A percentile compares a stretch with the other conserved stretches of the same genome.
These are phyloP conservation scores for Yamagishiella unicocca DNA, from an alignment of 139 green algal species.

Conservation along the genomic window DNA sequence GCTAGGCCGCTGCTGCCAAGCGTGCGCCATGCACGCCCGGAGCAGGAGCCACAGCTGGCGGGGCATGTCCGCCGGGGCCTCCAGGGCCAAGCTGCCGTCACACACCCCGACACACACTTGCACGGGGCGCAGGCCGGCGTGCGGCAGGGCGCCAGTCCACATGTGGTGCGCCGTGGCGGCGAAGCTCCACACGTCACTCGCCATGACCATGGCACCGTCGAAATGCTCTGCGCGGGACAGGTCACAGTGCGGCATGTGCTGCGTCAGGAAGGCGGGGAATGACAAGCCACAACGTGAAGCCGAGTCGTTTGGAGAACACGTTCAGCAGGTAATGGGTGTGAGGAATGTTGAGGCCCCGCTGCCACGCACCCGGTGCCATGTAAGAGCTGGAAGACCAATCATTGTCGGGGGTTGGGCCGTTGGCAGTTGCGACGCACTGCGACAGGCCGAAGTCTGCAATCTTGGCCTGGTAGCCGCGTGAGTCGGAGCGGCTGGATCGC, in stretches of 20 bases:
- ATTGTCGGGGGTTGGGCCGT: neutral
- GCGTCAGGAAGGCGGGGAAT: too few relatives aligned
- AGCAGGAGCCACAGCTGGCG: neutral
- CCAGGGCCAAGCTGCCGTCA: neutral
- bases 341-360: neutral
- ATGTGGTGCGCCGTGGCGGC: neutral
- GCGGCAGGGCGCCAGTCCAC: neutral
- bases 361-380: neutral
- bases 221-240: neutral
- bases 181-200: neutral
- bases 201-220: neutral
- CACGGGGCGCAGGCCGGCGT: neutral
- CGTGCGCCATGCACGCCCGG: neutral
- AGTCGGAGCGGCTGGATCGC: neutral
- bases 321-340: neutral
- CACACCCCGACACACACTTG: neutral
- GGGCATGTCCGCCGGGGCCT: neutral
- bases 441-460: neutral
- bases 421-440: neutral
- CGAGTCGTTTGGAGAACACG: too few relatives aligned
- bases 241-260: neutral
- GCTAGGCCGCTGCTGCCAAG: neutral
- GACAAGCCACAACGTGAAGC: too few relatives aligned
- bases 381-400: neutral
- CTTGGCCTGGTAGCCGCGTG: neutral